phyloP scores from a whole-genome alignment of 768 basidiomycete genomes.

The Daedaleopsis sinensis region DNA sequence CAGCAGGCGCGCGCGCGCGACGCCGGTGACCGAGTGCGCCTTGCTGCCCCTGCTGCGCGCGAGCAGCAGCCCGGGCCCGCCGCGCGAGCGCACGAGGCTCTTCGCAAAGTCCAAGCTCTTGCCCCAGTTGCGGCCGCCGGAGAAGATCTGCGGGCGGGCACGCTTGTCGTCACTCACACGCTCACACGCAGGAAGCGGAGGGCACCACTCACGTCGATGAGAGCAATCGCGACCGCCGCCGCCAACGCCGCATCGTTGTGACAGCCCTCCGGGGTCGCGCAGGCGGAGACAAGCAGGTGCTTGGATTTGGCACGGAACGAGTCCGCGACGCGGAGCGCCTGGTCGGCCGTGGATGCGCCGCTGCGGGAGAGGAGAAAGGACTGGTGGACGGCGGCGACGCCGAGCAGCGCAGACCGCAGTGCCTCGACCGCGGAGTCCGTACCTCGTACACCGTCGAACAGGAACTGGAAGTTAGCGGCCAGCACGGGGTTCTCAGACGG shows the following conservation, averaged over 20 bases:
- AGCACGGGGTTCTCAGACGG: slow-evolving; percentile 48
- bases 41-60: slow-evolving; percentile 34
- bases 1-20: slow-evolving; percentile 39
- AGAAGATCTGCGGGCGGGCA: slow-evolving; percentile 41
- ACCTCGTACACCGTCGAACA: slow-evolving; percentile 42
- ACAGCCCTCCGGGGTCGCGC: slow-evolving; percentile 33
- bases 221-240: slow-evolving; percentile 32
- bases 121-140: slow-evolving; percentile 41
- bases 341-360: slow-evolving; percentile 26
- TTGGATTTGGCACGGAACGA: slow-evolving; percentile 39
- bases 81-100: slow-evolving; percentile 43
- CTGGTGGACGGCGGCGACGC: slow-evolving; percentile 46
- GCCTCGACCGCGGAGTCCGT: slow-evolving; percentile 42
- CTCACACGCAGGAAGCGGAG: slow-evolving; percentile 12
- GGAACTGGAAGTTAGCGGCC: slow-evolving; percentile 44
- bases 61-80: slow-evolving; percentile 42
- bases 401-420: slow-evolving; percentile 41
- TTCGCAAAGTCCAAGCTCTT: slow-evolving; percentile 42
- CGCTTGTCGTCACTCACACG: slow-evolving; percentile 8
- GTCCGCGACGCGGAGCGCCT: slow-evolving; percentile 40
- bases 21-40: slow-evolving; percentile 29
- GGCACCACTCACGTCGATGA: slow-evolving; percentile 40
- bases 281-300: slow-evolving; percentile 36
- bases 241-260: slow-evolving; percentile 33
- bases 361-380: slow-evolving; percentile 43